Evolutionary conservation across 2,329 filamentous ascomycete genomes (phyloP).

Genomic region (Ophiostoma ulmi): DNA sequence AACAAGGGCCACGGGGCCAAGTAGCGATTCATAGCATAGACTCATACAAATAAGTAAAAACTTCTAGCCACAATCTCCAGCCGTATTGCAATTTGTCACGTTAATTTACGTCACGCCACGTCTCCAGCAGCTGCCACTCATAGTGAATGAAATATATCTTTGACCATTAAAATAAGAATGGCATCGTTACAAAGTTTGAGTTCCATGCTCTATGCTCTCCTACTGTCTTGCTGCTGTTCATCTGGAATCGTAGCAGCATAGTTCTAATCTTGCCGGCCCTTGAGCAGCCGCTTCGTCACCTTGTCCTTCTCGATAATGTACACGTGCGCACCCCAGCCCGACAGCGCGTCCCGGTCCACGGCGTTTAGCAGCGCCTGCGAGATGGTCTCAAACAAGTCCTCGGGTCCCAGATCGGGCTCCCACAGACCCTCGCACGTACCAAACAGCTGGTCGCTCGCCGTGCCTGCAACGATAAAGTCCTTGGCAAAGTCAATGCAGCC

Average conservation of each 20-base stretch:
- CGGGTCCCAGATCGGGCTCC: slow-evolving; percentile 92
- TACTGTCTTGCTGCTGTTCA: neutral
- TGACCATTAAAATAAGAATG: slow-evolving; percentile 19
- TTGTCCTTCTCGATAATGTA: slow-evolving; percentile 99
- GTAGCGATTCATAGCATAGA: slow-evolving; percentile 6
- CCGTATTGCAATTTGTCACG: neutral
- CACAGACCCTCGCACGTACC: slow-evolving; percentile 97
- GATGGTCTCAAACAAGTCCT: slow-evolving; percentile 97
- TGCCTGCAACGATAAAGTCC: slow-evolving; percentile 97
- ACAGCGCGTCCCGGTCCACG: slow-evolving; percentile 92
- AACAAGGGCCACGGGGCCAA: slow-evolving; percentile 5
- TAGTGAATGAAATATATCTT: slow-evolving; percentile 10
- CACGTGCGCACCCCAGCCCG: slow-evolving; percentile 96
- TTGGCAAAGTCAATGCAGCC: slow-evolving; percentile 99
- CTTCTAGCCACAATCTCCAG: neutral
- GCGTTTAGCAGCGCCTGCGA: slow-evolving; percentile 94
- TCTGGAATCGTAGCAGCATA: neutral
- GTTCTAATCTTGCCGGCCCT: slow-evolving; percentile 87
- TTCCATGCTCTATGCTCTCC: neutral
- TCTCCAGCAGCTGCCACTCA: neutral
- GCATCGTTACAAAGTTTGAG: slow-evolving; percentile 21
- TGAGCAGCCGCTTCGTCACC: slow-evolving; percentile 97
- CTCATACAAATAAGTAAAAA: neutral
- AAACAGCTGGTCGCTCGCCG: slow-evolving; percentile 94
- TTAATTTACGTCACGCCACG: neutral